Conservation (phyloP, 1,284 basidiomycete species). For the Ustilago sp. region DNA sequence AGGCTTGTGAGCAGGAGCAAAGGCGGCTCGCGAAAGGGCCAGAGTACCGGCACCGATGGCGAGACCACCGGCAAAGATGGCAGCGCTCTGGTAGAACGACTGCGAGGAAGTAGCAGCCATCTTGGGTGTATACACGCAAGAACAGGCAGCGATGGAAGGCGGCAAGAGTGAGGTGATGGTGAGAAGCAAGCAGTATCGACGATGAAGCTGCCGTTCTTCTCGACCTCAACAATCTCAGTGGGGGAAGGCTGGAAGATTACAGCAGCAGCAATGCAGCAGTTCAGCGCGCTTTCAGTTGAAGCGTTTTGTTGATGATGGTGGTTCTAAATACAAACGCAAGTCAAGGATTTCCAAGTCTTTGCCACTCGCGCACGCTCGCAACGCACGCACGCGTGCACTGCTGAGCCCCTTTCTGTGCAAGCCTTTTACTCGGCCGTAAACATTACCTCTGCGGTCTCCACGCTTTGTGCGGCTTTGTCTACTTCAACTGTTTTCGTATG, state of each 20-base stretch:
- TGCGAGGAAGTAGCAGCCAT: conserved; percentile 51
- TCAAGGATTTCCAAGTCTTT: too few relatives aligned
- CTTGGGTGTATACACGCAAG: conserved; percentile 29
- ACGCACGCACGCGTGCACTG: too few relatives aligned
- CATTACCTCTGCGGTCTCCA: too few relatives aligned
- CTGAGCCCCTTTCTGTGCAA: too few relatives aligned
- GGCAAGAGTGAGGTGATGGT: conserved; percentile 4
- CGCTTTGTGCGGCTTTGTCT: too few relatives aligned
- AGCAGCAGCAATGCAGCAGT: background rate
- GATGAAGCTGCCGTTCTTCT: background rate
- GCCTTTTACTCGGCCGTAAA: too few relatives aligned
- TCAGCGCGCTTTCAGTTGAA: background rate
- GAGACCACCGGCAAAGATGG: conserved; percentile 66
- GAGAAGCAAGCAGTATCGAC: background rate
- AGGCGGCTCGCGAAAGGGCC: conserved; percentile 56
- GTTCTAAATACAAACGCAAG: too few relatives aligned
- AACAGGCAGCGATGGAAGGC: conserved; percentile 1
- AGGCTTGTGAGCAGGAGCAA: conserved; percentile 60
- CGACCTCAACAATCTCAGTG: background rate
- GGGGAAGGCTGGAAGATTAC: conserved; percentile 2
- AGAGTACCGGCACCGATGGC: conserved; percentile 64
- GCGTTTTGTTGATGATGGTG: too few relatives aligned
- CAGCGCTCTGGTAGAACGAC: conserved; percentile 58
- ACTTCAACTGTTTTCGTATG: too few relatives aligned
- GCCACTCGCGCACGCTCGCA: too few relatives aligned